Base-by-base conservation (phyloP, 192 early-diverging fungal species). In the Lobulomyces angularis region DNA sequence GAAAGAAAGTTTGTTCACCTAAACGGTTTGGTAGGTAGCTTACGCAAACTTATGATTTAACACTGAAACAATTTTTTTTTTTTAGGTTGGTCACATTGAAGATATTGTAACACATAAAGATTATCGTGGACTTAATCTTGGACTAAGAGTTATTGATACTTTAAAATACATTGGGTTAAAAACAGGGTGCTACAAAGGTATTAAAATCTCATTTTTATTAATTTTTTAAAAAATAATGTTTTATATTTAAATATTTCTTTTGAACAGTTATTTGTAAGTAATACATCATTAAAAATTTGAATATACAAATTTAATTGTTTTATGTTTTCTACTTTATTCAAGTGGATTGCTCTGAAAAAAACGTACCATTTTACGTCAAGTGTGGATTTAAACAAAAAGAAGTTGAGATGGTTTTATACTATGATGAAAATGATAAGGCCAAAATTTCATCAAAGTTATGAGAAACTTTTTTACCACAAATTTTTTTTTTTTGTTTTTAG, bases 351-450 rank as follows among this genome's bases (percentile, higher is more conserved):
- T 53, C 44, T 46, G 64, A 74, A 27, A 64, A 81, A 21, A 96
- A 96, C 58, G 79, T 87, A 19, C 55, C 77, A 9, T 96, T 96
- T 48, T 96, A 96, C 60, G 68, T 81, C 50, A 96, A 96, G 58
- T 90, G 88, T 45, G 86, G 83, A 1, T 70, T 93, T 39, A 59
- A 45, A 12, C 62, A 78, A 31, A 90, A 88, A 64, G 82, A n/a
- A n/a, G n/a, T n/a, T n/a, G n/a, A n/a, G n/a, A n/a, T n/a, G n/a
- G n/a, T n/a, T n/a, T n/a, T n/a, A n/a, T n/a, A n/a, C n/a, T n/a
- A n/a, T n/a, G n/a, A n/a, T n/a, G n/a, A n/a, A n/a, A n/a, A n/a
- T n/a, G n/a, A n/a, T n/a, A n/a, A n/a, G n/a, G n/a, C n/a, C n/a
- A n/a, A n/a, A n/a, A n/a, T n/a, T n/a, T n/a, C n/a, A n/a, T n/a